Evolutionary conservation across 805 yeast genomes (phyloP).

Genomic region (Yamadazyma ubonensis): DNA sequence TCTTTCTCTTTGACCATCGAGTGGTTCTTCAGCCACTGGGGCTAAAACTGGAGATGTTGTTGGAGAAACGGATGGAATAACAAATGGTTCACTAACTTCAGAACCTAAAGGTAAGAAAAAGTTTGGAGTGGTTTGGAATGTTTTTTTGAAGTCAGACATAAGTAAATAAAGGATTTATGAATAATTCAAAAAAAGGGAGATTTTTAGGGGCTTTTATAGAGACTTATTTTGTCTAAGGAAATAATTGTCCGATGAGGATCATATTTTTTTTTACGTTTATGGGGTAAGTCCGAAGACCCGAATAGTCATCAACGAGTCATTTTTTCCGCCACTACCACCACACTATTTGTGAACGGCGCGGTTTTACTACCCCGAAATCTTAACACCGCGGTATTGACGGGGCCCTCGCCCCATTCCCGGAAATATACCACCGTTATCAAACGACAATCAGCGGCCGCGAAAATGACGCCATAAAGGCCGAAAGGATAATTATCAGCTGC

Average conservation of each 20-base stretch:
- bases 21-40: slow-evolving; percentile 10
- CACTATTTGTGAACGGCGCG: too few species aligned
- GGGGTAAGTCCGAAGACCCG: slow-evolving; percentile 7
- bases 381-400: too few species aligned
- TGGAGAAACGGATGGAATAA: slow-evolving; percentile 65
- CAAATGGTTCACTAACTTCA: slow-evolving; percentile 59
- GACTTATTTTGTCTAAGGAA: slow-evolving; percentile 2
- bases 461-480: neutral
- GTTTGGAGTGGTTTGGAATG: slow-evolving; percentile 15
- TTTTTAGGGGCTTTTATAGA: slow-evolving; percentile 2
- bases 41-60: slow-evolving; percentile 25
- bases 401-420: too few species aligned
- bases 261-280: slow-evolving; percentile 5
- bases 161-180: slow-evolving; percentile 1
- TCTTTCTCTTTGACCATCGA: slow-evolving; percentile 10
- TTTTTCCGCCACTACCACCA: slow-evolving; percentile 1
- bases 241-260: slow-evolving; percentile 9
- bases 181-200: neutral
- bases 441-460: slow-evolving; percentile 1
- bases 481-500: neutral
- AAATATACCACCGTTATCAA: slow-evolving; percentile 1
- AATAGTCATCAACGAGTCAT: too few species aligned
- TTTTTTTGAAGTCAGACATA: slow-evolving; percentile 15
- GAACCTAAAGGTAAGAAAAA: slow-evolving; percentile 55
- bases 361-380: too few species aligned